Percentiles rank a stretch among this genome's conserved stretches.
Evolutionary conservation across 768 basidiomycete species (phyloP).

Genomic region (Russula olivacea): DNA sequence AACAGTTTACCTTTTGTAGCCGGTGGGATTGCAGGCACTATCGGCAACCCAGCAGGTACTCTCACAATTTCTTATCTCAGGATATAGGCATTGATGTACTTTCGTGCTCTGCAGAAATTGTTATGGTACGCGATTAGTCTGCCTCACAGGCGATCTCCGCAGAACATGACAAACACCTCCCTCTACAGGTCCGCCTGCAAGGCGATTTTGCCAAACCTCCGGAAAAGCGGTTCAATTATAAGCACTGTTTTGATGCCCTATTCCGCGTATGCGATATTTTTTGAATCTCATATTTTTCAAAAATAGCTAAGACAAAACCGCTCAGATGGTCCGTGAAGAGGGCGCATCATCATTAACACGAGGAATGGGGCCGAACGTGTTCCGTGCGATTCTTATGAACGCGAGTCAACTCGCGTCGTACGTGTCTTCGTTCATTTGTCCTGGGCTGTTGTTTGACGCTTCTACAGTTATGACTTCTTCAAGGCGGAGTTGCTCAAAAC

Average conservation of each 20-base stretch:
- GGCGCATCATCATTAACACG: conserved; percentile 68
- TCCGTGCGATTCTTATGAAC: conserved; percentile 85
- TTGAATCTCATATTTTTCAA: conserved; percentile 11
- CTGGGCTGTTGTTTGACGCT: background rate
- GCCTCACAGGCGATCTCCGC: background rate
- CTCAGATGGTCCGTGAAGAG: conserved; percentile 83
- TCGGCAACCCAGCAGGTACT: conserved; percentile 84
- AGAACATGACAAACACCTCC: conserved; percentile 15
- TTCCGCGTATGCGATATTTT: conserved; percentile 55
- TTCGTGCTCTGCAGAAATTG: conserved; percentile 47
- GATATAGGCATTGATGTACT: background rate
- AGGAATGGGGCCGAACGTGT: conserved; percentile 79
- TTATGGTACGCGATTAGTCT: conserved; percentile 47
- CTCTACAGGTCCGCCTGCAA: conserved; percentile 65
- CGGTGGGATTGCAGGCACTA: conserved; percentile 76
- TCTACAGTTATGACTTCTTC: conserved; percentile 79
- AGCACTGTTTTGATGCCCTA: conserved; percentile 82
- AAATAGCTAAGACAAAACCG: conserved; percentile 10
- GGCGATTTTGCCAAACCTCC: conserved; percentile 86
- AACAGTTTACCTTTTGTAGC: conserved; percentile 38
- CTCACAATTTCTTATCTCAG: background rate
- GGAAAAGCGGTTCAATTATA: conserved; percentile 86
- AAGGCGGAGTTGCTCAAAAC: conserved; percentile 75
- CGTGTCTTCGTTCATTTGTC: conserved; percentile 30
- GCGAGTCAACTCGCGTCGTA: conserved; percentile 88